phyloP scores from a whole-genome alignment of 2,329 filamentous ascomycete species.

The Fusarium devonianum region DNA sequence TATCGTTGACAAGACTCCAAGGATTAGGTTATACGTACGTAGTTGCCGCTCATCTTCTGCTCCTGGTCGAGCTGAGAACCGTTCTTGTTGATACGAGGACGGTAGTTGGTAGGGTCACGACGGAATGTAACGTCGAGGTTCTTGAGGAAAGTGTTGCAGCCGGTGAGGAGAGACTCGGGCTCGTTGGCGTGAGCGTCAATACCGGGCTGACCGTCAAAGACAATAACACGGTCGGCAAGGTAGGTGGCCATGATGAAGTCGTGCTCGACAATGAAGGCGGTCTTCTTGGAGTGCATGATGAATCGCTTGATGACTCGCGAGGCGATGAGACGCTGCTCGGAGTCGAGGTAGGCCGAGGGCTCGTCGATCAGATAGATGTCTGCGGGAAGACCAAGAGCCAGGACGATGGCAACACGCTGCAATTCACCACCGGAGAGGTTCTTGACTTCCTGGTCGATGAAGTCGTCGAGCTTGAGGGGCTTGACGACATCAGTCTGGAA shows the following conservation, averaged over 20 bases:
- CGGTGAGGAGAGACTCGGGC: conserved; percentile 90
- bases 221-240: conserved; percentile 91
- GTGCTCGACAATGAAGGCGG: conserved; percentile 98
- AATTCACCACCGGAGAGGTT: conserved; percentile 99
- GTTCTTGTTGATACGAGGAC: conserved; percentile 97
- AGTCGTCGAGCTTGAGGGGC: conserved; percentile 98
- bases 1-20: background rate
- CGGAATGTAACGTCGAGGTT: conserved; percentile 98
- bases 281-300: conserved; percentile 99
- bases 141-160: conserved; percentile 96
- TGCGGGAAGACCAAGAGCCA: conserved; percentile 92
- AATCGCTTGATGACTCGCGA: conserved; percentile 98
- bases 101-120: conserved; percentile 93
- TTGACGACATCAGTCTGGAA: conserved; percentile 99
- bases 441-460: conserved; percentile 99
- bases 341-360: conserved; percentile 96
- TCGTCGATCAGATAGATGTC: conserved; percentile 99
- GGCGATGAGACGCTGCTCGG: conserved; percentile 97
- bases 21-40: conserved; percentile 64
- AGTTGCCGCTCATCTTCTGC: conserved; percentile 93
- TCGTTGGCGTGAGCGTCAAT: conserved; percentile 86
- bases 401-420: conserved; percentile 97
- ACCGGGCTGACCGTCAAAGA: conserved; percentile 95
- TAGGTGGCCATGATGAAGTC: conserved; percentile 95
- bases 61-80: conserved; percentile 97